Conservation (phyloP, 768 basidiomycete genomes). For the Hygrocybe punicea region DNA sequence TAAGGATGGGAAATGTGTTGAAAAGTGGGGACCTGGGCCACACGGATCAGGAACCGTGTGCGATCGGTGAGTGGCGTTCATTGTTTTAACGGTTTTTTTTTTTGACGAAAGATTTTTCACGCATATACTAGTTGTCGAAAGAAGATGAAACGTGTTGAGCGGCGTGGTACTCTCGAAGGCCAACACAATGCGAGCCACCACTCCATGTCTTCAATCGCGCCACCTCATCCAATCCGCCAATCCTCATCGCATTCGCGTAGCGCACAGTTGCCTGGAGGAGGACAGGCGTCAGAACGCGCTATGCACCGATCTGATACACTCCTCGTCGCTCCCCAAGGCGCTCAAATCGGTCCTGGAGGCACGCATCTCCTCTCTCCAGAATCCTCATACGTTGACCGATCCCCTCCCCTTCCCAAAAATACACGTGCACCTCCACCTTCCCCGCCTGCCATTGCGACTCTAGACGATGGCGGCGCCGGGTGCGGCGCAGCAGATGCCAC, state of each 20-base stretch:
- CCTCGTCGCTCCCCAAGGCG: neutral
- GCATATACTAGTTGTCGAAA: conserved; percentile 58
- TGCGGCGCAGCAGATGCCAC: neutral
- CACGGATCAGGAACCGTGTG: conserved; percentile 82
- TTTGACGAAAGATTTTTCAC: conserved; percentile 3
- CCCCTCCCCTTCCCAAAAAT: neutral
- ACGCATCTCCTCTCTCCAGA: conserved; percentile 6
- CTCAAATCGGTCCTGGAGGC: neutral
- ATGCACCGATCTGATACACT: conserved; percentile 4
- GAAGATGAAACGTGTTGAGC: conserved; percentile 82
- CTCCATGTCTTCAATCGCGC: neutral
- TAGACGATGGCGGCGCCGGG: neutral
- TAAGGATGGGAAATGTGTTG: conserved; percentile 82
- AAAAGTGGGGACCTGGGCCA: conserved; percentile 85
- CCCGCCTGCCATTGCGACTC: conserved; percentile 12
- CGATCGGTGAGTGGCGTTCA: conserved; percentile 52
- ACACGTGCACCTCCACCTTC: conserved; percentile 13
- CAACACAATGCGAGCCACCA: conserved; percentile 1
- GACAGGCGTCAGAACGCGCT: neutral
- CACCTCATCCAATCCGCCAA: neutral
- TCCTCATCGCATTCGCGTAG: neutral
- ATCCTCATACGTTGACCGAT: neutral
- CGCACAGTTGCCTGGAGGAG: neutral
- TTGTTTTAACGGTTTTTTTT: conserved; percentile 1
- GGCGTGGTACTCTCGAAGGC: conserved; percentile 51